phyloP scores from a whole-genome alignment of 352 stramenopile species.

The Peronospora belbahrii region DNA sequence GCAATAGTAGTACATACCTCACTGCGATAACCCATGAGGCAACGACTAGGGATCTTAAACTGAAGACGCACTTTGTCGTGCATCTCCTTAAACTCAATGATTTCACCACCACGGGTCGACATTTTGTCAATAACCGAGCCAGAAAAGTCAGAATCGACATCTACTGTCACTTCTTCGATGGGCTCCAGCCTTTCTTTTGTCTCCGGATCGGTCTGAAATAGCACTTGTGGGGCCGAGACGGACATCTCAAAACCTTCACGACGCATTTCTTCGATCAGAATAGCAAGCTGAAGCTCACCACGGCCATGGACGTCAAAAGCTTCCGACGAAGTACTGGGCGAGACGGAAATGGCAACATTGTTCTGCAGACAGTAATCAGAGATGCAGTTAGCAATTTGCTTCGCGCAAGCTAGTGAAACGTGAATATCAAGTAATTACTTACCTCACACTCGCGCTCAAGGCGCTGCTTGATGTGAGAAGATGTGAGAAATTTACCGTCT shows the following conservation, averaged over 20 bases:
- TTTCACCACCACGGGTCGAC: slow-evolving; percentile 89
- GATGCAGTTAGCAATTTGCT: slow-evolving; percentile 1
- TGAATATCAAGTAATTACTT: neutral
- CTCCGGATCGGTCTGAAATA: slow-evolving; percentile 85
- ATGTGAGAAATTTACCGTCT: slow-evolving; percentile 97
- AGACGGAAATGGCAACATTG: slow-evolving; percentile 95
- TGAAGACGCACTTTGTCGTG: slow-evolving; percentile 90
- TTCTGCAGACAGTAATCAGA: slow-evolving; percentile 57
- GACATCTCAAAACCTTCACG: slow-evolving; percentile 98
- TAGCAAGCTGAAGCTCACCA: slow-evolving; percentile 96
- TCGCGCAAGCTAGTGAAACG: neutral
- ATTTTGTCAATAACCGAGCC: slow-evolving; percentile 96
- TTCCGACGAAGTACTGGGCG: slow-evolving; percentile 79
- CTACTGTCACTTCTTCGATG: slow-evolving; percentile 92
- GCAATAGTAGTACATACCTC: slow-evolving; percentile 33
- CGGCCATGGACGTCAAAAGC: slow-evolving; percentile 93
- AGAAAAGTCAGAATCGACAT: slow-evolving; percentile 94
- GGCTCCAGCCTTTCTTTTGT: slow-evolving; percentile 85
- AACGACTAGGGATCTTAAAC: slow-evolving; percentile 94
- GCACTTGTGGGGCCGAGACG: slow-evolving; percentile 93
- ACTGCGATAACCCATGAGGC: slow-evolving; percentile 94
- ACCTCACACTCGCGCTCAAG: slow-evolving; percentile 91
- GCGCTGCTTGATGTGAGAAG: slow-evolving; percentile 90
- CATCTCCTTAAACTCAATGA: slow-evolving; percentile 88
- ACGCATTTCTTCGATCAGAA: slow-evolving; percentile 98